phyloP scores from a whole-genome alignment of 2,329 filamentous ascomycete species.

The Raffaelea ambrosiae region DNA sequence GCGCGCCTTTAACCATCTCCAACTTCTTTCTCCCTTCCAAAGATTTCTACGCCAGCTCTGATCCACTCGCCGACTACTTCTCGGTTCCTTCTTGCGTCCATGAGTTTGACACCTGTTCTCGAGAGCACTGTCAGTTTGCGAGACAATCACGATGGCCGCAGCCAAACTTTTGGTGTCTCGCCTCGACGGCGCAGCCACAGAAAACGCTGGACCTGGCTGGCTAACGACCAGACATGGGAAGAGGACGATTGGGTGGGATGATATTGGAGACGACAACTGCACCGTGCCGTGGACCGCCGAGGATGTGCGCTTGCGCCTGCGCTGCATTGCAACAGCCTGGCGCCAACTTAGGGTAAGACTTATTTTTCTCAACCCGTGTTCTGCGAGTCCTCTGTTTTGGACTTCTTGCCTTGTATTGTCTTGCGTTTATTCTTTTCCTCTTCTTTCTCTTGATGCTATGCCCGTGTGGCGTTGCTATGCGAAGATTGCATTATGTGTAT shows the following conservation, averaged over 20 bases:
- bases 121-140: conserved; percentile 31
- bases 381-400: background rate
- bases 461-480: too few relatives aligned
- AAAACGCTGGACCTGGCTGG: conserved; percentile 26
- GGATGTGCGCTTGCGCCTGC: conserved; percentile 24
- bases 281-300: conserved; percentile 13
- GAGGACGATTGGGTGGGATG: conserved; percentile 27
- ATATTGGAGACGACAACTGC: conserved; percentile 8
- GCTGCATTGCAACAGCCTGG: conserved; percentile 33
- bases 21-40: background rate
- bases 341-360: conserved; percentile 19
- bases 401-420: background rate
- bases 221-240: conserved; percentile 23
- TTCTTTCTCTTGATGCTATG: background rate
- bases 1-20: background rate
- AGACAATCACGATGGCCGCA: conserved; percentile 45
- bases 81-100: conserved; percentile 33
- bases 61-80: background rate
- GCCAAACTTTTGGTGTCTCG: conserved; percentile 36
- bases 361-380: background rate
- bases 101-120: conserved; percentile 37
- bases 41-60: conserved; percentile 1
- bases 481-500: too few relatives aligned
- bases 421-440: background rate
- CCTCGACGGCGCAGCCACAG: conserved; percentile 30